phyloP scores from a whole-genome alignment of 306 rosid genomes.

The Prinsepia uniflora region DNA sequence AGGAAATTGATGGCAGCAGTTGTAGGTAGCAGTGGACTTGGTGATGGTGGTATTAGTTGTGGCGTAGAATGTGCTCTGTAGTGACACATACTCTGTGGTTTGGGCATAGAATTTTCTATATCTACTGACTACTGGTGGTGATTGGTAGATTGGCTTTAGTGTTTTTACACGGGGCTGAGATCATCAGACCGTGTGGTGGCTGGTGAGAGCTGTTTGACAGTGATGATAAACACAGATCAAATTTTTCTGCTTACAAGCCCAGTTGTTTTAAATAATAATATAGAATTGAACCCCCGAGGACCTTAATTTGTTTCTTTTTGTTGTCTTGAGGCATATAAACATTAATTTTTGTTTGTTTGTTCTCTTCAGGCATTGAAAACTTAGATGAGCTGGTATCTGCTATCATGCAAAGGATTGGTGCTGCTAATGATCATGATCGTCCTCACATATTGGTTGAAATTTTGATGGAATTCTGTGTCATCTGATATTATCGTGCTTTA shows the following conservation, averaged over 20 bases:
- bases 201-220: neutral
- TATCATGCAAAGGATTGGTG: constrained; percentile 59
- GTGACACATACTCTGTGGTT: neutral
- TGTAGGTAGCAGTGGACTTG: neutral
- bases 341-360: neutral
- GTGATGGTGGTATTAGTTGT: constrained; percentile 5
- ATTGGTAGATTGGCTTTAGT: neutral
- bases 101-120: neutral
- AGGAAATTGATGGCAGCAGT: neutral
- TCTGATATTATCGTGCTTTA: constrained; percentile 18
- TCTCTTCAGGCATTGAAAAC: constrained; percentile 55
- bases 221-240: neutral
- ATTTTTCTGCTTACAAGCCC: neutral
- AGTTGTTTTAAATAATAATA: neutral
- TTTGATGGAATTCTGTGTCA: constrained; percentile 16
- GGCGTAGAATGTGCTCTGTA: neutral
- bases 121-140: neutral
- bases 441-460: constrained; percentile 68
- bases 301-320: constrained; percentile 14
- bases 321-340: neutral
- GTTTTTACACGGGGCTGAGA: neutral
- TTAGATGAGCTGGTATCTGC: constrained; percentile 66
- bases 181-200: neutral
- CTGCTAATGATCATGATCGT: constrained; percentile 32
- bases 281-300: neutral